phyloP scores from a whole-genome alignment of 352 stramenopile genomes.

The Phytopythium litorale region DNA sequence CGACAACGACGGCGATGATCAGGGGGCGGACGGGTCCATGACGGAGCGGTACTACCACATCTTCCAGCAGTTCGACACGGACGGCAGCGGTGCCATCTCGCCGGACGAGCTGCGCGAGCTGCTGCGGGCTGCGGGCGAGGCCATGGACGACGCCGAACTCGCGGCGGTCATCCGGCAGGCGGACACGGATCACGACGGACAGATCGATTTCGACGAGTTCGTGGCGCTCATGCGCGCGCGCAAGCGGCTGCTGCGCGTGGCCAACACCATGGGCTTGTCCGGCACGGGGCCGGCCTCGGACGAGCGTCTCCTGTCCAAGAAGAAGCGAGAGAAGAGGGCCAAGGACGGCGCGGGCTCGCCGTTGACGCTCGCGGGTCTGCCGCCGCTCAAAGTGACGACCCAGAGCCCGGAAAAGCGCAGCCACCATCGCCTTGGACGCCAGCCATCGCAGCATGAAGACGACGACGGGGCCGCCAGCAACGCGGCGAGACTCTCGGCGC shows the following conservation, averaged over 20 bases:
- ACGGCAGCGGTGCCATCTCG: slow-evolving; percentile 75
- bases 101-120: slow-evolving; percentile 58
- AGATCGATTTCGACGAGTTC: slow-evolving; percentile 81
- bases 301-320: neutral
- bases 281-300: slow-evolving; percentile 22
- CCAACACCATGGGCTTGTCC: slow-evolving; percentile 56
- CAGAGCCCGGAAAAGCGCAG: slow-evolving; percentile 35
- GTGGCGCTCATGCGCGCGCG: slow-evolving; percentile 74
- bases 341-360: neutral
- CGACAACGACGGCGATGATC: slow-evolving; percentile 3
- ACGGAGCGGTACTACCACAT: slow-evolving; percentile 48
- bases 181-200: slow-evolving; percentile 64
- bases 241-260: slow-evolving; percentile 68
- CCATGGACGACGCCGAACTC: slow-evolving; percentile 78
- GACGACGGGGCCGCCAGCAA: slow-evolving; percentile 24
- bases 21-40: slow-evolving; percentile 19
- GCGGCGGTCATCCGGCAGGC: slow-evolving; percentile 55
- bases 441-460: slow-evolving; percentile 23
- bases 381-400: slow-evolving; percentile 57
- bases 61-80: slow-evolving; percentile 75
- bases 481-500: slow-evolving; percentile 19
- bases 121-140: slow-evolving; percentile 53
- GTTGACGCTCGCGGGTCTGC: slow-evolving; percentile 24
- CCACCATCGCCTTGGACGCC: neutral
- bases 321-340: neutral